Evolutionary conservation across 352 stramenopile species (phyloP), one percentile per base, ranked within the genome.

Genomic region (Blastocystis sp.): DNA sequence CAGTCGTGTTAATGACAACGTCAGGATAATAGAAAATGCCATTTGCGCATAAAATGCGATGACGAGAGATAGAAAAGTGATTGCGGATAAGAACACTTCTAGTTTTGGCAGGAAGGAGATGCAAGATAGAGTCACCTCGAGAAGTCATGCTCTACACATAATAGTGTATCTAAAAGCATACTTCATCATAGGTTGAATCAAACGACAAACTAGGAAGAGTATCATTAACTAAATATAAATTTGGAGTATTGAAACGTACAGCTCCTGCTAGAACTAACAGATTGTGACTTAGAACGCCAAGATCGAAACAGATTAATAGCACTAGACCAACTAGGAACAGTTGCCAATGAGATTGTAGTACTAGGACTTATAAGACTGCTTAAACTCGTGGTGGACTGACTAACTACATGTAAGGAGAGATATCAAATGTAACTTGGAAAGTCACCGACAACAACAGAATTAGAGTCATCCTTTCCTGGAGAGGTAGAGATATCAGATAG

Each of bases 21-120:
- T 84, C 73, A 24, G 73, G 73, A 48, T 68, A n/a, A 66, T 84
- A 84, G n/a, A 35, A 30, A 51, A 66, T 66, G 33, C 48, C 48
- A 27, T 66, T 66, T 0, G 44, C 73, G 7, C 27, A 42, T 9
- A 84, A 11, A 30, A 64, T 84, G 22, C 35, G 30, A 54, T 15
- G 15, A 13, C 22, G 9, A 22, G 17, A 40, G 7, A n/a, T 19
- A 7, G 13, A 17, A 27, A 35, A 66, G 22, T n/a, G 51, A 42
- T 62, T 68, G 11, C 48, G 73, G 48, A 84, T 22, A 35, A 66
- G 24, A 54, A 68, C 73, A 13, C 6, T 3, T 68, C 53, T 40
- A 13, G 15, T 68, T 11, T 69, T 22, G 7, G 73, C 73, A 22
- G 22, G 73, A 11, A 27, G 64, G n/a, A 66, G 33, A 37, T 84